These are phyloP conservation scores for Hydrangea macrophylla DNA, from an alignment of 148 eudicot species.

Conservation along the genomic window DNA sequence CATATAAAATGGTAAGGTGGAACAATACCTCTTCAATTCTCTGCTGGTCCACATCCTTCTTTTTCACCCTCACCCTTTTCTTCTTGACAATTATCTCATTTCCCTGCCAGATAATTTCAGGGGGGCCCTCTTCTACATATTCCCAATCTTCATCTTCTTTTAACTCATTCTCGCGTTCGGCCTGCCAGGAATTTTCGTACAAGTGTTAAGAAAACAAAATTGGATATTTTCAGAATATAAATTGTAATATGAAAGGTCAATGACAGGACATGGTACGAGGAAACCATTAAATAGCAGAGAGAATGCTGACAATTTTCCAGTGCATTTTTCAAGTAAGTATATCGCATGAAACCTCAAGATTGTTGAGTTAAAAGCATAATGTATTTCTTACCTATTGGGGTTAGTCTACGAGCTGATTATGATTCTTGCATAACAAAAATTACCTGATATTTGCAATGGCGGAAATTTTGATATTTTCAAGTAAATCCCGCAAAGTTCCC, in stretches of 20 bases:
- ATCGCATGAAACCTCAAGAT: neutral
- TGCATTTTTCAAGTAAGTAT: neutral
- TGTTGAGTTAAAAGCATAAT: no score
- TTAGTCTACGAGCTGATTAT: neutral
- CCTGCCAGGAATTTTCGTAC: constrained; percentile 35
- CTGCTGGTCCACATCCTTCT: constrained; percentile 41
- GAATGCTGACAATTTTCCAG: neutral
- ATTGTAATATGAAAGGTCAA: neutral
- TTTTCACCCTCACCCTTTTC: constrained; percentile 79
- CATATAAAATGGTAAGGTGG: no score
- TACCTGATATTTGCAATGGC: neutral
- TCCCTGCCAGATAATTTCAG: constrained; percentile 97
- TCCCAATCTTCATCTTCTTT: constrained; percentile 73
- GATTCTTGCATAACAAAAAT: neutral
- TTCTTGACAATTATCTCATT: constrained; percentile 94
- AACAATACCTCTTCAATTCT: constrained; percentile 46
- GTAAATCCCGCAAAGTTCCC: neutral
- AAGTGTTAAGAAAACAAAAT: constrained; percentile 1
- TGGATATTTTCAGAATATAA: neutral
- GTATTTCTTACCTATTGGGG: no score
- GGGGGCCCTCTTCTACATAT: constrained; percentile 90
- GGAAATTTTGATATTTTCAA: no score
- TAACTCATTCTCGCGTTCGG: constrained; percentile 39
- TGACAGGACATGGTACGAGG: neutral
- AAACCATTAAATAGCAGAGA: neutral